Evolutionary conservation across 495 filamentous ascomycete genomes (phyloP).

Genomic region (Aspergillus homomorphus): DNA sequence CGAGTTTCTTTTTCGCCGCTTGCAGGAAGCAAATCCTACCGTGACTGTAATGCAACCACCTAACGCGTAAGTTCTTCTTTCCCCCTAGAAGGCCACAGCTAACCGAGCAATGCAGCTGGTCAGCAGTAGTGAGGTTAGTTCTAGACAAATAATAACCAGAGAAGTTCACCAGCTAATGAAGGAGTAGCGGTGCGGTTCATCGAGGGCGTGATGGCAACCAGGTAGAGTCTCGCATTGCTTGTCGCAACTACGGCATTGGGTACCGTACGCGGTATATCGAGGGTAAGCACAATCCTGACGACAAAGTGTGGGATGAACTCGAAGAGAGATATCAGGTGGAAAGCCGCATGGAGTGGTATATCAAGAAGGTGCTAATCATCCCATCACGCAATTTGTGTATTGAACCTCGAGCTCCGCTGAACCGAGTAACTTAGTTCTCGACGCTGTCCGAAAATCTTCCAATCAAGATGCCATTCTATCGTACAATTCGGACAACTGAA

Average conservation of each 20-base stretch:
- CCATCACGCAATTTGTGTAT: not conserved
- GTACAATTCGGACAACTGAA: not conserved
- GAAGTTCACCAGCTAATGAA: conserved; percentile 30
- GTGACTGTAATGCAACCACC: conserved; percentile 59
- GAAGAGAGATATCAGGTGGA: conserved; percentile 21
- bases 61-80: conserved; percentile 48
- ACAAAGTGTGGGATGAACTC: conserved; percentile 8
- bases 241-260: conserved; percentile 49
- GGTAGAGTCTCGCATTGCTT: conserved; percentile 46
- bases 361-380: conserved; percentile 24
- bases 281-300: conserved; percentile 6
- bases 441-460: conserved; percentile 8
- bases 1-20: conserved; percentile 58
- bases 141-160: not conserved
- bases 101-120: conserved; percentile 21
- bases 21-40: conserved; percentile 39
- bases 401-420: not conserved
- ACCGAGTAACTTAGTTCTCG: conserved; percentile 7
- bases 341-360: conserved; percentile 31
- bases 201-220: conserved; percentile 38
- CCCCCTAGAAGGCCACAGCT: not conserved
- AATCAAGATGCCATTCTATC: conserved; percentile 7
- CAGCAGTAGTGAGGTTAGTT: conserved; percentile 27
- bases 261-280: conserved; percentile 31
- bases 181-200: conserved; percentile 43